Percentiles rank a stretch among this genome's conserved stretches.
phyloP scores from a whole-genome alignment of 2,329 filamentous ascomycete species.

The Blumeria hordei region DNA sequence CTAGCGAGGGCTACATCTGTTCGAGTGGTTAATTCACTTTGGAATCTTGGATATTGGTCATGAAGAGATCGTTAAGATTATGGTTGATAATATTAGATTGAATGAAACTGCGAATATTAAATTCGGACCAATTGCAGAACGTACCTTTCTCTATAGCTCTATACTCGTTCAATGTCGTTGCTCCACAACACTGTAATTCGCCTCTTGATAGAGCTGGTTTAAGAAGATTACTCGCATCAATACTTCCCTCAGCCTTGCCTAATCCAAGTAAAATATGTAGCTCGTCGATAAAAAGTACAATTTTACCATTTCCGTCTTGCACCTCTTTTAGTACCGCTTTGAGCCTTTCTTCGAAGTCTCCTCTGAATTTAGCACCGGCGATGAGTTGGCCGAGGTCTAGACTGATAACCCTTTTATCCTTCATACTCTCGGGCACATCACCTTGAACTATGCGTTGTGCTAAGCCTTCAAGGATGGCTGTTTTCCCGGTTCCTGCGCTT shows the following conservation, averaged over 20 bases:
- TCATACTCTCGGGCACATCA: slow-evolving; percentile 87
- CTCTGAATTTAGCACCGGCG: slow-evolving; percentile 82
- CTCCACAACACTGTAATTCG: slow-evolving; percentile 84
- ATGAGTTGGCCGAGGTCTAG: slow-evolving; percentile 82
- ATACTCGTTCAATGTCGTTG: slow-evolving; percentile 83
- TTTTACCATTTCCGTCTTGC: slow-evolving; percentile 62
- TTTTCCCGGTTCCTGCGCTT: slow-evolving; percentile 66
- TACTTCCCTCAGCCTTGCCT: slow-evolving; percentile 86
- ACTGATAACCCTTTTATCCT: slow-evolving; percentile 73
- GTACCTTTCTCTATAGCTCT: slow-evolving; percentile 60
- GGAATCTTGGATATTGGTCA: neutral
- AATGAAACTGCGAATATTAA: too few relatives aligned
- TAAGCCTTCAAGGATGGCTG: slow-evolving; percentile 73
- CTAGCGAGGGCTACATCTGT: slow-evolving; percentile 67
- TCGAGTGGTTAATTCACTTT: neutral
- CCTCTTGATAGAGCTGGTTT: slow-evolving; percentile 86
- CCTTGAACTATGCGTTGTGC: slow-evolving; percentile 75
- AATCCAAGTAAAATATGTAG: slow-evolving; percentile 76
- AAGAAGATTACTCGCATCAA: slow-evolving; percentile 83
- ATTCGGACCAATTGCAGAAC: neutral
- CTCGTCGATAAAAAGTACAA: slow-evolving; percentile 91
- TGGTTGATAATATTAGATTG: too few relatives aligned
- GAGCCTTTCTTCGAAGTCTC: slow-evolving; percentile 84
- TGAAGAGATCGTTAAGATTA: neutral
- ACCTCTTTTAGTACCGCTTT: slow-evolving; percentile 77